Percentiles rank a stretch among this genome's conserved stretches.
Evolutionary conservation across 257 asterid genomes (phyloP).

Genomic region (Solanum dulcamara): DNA sequence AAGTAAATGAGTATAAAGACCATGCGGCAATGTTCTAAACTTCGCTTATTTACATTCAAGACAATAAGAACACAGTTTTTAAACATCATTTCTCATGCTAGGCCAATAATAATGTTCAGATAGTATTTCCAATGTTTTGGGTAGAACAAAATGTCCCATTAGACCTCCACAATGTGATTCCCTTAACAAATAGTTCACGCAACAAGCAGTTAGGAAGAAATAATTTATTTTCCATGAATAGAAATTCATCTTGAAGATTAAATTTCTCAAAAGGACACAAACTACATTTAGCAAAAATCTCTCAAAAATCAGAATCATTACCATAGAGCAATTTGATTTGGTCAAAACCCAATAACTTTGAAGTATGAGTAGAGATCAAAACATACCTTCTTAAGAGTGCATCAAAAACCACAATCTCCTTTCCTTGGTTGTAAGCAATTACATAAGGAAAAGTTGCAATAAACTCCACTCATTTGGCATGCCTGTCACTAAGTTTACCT

Average conservation of each 20-base stretch:
- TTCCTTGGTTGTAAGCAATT: not conserved
- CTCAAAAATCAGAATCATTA: too few relatives aligned
- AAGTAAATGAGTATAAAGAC: not conserved
- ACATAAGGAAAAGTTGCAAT: not conserved
- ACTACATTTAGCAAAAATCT: not conserved
- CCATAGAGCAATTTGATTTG: too few relatives aligned
- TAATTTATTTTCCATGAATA: not conserved
- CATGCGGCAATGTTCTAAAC: not conserved
- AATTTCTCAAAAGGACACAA: not conserved
- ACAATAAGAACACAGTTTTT: not conserved
- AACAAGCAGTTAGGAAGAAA: not conserved
- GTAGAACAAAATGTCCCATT: too few relatives aligned
- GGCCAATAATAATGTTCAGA: not conserved
- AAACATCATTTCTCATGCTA: not conserved
- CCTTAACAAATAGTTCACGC: not conserved
- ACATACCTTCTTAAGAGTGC: too few relatives aligned
- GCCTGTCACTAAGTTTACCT: not conserved
- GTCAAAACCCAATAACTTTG: too few relatives aligned
- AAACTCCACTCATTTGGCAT: not conserved
- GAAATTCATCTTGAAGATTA: not conserved
- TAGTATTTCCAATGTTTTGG: not conserved
- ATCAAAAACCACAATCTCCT: too few relatives aligned
- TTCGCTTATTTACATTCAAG: not conserved
- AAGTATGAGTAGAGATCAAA: too few relatives aligned
- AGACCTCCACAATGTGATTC: not conserved